These are phyloP conservation scores for Erythrophleum fordii DNA, from an alignment of 306 rosid genomes.

Conservation along the genomic window DNA sequence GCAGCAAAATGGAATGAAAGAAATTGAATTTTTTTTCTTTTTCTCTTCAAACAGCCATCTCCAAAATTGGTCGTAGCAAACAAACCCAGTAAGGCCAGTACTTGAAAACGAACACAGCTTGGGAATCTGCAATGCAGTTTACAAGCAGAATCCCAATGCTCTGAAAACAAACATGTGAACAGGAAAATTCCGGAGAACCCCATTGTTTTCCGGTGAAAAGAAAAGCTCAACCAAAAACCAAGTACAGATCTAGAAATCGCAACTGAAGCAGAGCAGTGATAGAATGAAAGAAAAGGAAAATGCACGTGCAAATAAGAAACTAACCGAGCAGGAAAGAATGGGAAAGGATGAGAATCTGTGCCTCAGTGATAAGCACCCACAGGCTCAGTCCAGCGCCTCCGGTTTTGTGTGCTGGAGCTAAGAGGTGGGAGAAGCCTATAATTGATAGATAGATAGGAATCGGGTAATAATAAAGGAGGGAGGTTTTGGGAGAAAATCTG, in stretches of 20 bases:
- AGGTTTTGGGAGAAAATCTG: constrained; percentile 20
- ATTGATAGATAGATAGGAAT: not conserved
- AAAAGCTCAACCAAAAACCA: not conserved
- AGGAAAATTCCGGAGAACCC: not conserved
- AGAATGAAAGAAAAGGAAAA: not conserved
- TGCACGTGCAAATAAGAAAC: not conserved
- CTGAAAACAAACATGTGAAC: not conserved
- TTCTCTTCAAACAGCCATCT: not conserved
- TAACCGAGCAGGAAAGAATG: constrained; percentile 43
- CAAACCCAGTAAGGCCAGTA: not conserved
- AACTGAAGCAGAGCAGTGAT: not conserved
- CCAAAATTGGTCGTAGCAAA: not conserved
- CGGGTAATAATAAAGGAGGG: not conserved
- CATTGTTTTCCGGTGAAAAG: not conserved
- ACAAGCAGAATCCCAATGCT: not conserved
- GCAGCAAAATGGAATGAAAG: not conserved
- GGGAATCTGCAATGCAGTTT: not conserved
- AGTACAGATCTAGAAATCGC: constrained; percentile 49
- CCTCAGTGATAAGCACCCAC: not conserved
- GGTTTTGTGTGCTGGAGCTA: not conserved
- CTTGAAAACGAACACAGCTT: not conserved
- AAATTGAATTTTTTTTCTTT: not conserved
- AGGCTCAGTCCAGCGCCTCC: constrained; percentile 1
- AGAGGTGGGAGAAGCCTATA: not conserved
- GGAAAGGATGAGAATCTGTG: not conserved